Percentiles rank a stretch among this genome's conserved stretches.
Evolutionary conservation across 2,329 filamentous ascomycete species (phyloP).

Genomic region (Xylaria sp.): DNA sequence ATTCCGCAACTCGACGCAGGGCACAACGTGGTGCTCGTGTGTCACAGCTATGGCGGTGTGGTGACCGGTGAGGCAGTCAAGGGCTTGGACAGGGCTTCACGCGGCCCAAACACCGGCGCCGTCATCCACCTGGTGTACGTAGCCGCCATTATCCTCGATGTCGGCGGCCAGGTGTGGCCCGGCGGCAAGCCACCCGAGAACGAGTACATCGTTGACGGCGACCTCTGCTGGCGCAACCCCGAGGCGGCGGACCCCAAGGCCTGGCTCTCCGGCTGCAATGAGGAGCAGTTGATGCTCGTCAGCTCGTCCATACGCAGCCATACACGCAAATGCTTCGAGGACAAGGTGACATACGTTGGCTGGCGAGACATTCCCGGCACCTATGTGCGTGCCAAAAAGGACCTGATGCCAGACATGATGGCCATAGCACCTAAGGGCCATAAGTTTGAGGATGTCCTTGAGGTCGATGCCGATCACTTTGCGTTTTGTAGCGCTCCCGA

Average conservation of each 20-base stretch:
- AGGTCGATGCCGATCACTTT: constrained; percentile 37
- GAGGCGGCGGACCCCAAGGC: background rate
- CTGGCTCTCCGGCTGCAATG: constrained; percentile 24
- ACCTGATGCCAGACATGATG: constrained; percentile 36
- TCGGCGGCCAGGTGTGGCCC: constrained; percentile 38
- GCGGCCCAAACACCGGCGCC: constrained; percentile 29
- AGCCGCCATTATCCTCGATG: constrained; percentile 37
- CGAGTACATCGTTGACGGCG: constrained; percentile 28
- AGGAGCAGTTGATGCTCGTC: constrained; percentile 29
- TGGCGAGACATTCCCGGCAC: constrained; percentile 37
- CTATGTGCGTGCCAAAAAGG: constrained; percentile 31
- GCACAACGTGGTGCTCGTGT: constrained; percentile 36
- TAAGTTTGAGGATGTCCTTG: constrained; percentile 37
- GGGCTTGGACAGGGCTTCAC: constrained; percentile 35
- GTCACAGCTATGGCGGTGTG: constrained; percentile 42
- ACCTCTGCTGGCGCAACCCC: constrained; percentile 33
- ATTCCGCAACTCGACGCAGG: constrained; percentile 37
- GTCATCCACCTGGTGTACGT: constrained; percentile 39
- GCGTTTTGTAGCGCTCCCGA: constrained; percentile 30
- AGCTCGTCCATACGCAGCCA: constrained; percentile 28
- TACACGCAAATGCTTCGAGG: constrained; percentile 30
- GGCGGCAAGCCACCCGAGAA: constrained; percentile 17
- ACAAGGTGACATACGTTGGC: constrained; percentile 30
- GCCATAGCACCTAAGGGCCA: constrained; percentile 34
- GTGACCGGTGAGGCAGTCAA: constrained; percentile 39